phyloP scores from a whole-genome alignment of 352 stramenopile genomes.

The Phytopythium delawarense region DNA sequence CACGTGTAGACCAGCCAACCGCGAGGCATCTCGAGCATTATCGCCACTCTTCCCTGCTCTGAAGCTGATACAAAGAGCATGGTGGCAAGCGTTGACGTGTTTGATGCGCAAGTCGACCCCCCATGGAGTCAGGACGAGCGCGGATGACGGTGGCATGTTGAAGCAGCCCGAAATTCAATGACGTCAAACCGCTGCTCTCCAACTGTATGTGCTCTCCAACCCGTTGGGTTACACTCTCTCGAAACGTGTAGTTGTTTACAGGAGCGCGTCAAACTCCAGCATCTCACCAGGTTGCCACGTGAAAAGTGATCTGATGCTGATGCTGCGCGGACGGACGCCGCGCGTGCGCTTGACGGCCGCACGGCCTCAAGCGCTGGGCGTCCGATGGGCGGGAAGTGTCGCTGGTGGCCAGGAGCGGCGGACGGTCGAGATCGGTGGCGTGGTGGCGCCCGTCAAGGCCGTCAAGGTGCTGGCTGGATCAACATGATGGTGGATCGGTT shows the following conservation, averaged over 20 bases:
- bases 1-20: not conserved
- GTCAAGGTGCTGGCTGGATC: constrained; percentile 16
- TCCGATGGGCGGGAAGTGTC: not conserved
- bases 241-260: not conserved
- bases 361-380: not conserved
- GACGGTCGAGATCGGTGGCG: constrained; percentile 59
- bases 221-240: constrained; percentile 1
- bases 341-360: not conserved
- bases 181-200: not conserved
- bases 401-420: constrained; percentile 4
- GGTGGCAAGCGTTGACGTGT: not conserved
- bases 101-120: not conserved
- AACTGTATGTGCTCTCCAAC: not conserved
- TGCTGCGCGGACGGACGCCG: constrained; percentile 2
- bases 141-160: constrained; percentile 6
- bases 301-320: not conserved
- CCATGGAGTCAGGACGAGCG: not conserved
- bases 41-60: not conserved
- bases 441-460: constrained; percentile 32
- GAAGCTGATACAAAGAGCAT: constrained; percentile 2
- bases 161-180: constrained; percentile 3
- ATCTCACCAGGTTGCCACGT: not conserved
- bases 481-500: not conserved
- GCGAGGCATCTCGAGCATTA: not conserved
- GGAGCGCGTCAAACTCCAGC: constrained; percentile 2